Conservation (phyloP, 208 protist species). For the Crithidia bombi region DNA sequence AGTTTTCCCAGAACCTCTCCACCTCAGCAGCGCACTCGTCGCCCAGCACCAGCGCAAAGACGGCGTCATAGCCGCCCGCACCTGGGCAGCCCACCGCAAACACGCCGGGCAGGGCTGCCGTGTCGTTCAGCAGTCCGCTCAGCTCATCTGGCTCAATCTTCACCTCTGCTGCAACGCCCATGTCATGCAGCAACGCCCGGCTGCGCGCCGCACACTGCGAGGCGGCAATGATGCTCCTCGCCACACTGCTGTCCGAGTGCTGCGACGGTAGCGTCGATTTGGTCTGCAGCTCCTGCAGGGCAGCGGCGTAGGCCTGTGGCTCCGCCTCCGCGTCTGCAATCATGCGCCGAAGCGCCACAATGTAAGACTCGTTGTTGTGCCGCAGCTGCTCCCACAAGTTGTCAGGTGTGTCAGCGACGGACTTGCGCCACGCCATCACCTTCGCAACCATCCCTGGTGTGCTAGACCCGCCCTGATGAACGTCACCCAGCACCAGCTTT, state of each 20-base stretch:
- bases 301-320: constrained; percentile 31
- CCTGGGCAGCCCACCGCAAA: constrained; percentile 94
- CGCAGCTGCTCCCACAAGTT: constrained; percentile 79
- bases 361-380: constrained; percentile 73
- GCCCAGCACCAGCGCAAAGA: constrained; percentile 89
- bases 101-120: constrained; percentile 83
- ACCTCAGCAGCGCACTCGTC: constrained; percentile 59
- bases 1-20: constrained; percentile 81
- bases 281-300: constrained; percentile 32
- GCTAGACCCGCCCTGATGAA: constrained; percentile 90
- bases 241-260: constrained; percentile 18
- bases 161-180: constrained; percentile 83
- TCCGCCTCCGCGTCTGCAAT: constrained; percentile 28
- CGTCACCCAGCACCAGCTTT: constrained; percentile 88
- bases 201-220: constrained; percentile 44
- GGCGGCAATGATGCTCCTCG: constrained; percentile 52
- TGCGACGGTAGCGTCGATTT: constrained; percentile 5
- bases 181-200: constrained; percentile 63
- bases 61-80: constrained; percentile 94
- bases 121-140: constrained; percentile 83
- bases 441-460: constrained; percentile 95
- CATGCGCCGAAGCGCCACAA: constrained; percentile 52
- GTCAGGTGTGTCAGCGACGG: constrained; percentile 38
- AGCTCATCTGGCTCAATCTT: constrained; percentile 90
- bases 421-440: constrained; percentile 90